A percentile compares a stretch with the other conserved stretches of the same genome.
Evolutionary conservation across 164 flowering plant species (phyloP).

Genomic region (Taxillus chinensis): DNA sequence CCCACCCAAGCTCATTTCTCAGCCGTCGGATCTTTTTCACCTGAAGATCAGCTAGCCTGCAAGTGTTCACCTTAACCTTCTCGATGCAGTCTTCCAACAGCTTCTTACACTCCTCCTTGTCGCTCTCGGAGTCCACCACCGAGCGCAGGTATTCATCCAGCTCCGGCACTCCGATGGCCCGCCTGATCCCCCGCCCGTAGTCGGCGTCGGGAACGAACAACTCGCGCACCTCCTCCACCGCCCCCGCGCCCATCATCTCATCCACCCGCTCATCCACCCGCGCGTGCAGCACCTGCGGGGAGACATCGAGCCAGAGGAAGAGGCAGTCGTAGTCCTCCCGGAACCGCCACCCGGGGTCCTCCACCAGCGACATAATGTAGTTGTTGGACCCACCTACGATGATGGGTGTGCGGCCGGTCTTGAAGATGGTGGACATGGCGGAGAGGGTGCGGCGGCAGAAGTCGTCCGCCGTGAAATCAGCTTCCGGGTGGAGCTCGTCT

Average conservation of each 20-base stretch:
- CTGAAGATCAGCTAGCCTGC: slow-evolving; percentile 9
- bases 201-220: slow-evolving; percentile 12
- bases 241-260: slow-evolving; percentile 24
- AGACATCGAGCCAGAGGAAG: slow-evolving; percentile 29
- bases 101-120: background rate
- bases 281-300: slow-evolving; percentile 6
- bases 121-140: background rate
- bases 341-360: slow-evolving; percentile 6
- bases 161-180: slow-evolving; percentile 35
- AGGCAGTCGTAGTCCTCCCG: slow-evolving; percentile 10
- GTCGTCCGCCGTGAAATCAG: slow-evolving; percentile 15
- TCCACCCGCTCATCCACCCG: slow-evolving; percentile 20
- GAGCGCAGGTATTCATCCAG: slow-evolving; percentile 15
- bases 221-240: slow-evolving; percentile 21
- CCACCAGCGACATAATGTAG: slow-evolving; percentile 24
- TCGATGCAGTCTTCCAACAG: slow-evolving; percentile 11
- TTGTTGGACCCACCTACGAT: slow-evolving; percentile 36
- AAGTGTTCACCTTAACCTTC: slow-evolving; percentile 20
- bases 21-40: slow-evolving; percentile 17
- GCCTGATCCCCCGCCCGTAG: slow-evolving; percentile 16
- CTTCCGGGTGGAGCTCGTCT: slow-evolving; percentile 10
- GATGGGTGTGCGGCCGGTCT: slow-evolving; percentile 15
- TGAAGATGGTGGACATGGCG: slow-evolving; percentile 9
- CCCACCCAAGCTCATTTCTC: slow-evolving; percentile 14
- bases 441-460: slow-evolving; percentile 5